These are phyloP conservation scores for Pseudopyricularia cyperi DNA, from an alignment of 2,329 filamentous ascomycete genomes.

Conservation along the genomic window DNA sequence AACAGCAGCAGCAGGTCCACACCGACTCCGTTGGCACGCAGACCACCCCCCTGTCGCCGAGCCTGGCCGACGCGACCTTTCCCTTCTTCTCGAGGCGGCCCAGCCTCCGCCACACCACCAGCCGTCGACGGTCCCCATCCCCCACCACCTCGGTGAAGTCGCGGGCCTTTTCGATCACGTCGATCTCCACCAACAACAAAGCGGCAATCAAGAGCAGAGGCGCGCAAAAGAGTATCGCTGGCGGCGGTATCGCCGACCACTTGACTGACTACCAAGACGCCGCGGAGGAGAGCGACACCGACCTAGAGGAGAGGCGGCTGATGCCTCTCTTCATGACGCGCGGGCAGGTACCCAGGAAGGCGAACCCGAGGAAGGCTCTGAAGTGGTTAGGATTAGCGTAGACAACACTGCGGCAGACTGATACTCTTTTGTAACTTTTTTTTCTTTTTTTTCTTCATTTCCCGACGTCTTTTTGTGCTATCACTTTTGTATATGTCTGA, in stretches of 20 bases:
- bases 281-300: conserved; percentile 26
- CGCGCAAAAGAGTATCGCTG: neutral
- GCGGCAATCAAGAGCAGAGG: conserved; percentile 13
- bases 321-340: conserved; percentile 32
- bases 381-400: conserved; percentile 36
- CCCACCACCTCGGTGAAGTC: conserved; percentile 11
- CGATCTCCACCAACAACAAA: conserved; percentile 18
- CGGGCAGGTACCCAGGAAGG: conserved; percentile 8
- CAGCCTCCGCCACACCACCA: neutral
- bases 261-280: conserved; percentile 13
- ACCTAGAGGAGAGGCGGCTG: conserved; percentile 34
- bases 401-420: neutral
- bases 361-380: conserved; percentile 35
- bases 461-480: neutral
- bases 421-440: neutral
- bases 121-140: conserved; percentile 5
- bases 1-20: neutral
- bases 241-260: neutral
- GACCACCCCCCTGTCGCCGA: neutral
- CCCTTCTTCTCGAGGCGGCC: neutral
- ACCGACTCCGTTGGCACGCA: neutral
- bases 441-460: neutral
- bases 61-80: neutral
- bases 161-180: conserved; percentile 16
- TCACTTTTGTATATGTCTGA: neutral